Conservation (phyloP, 2,329 filamentous ascomycete genomes). For the Cladosporium sp. region DNA sequence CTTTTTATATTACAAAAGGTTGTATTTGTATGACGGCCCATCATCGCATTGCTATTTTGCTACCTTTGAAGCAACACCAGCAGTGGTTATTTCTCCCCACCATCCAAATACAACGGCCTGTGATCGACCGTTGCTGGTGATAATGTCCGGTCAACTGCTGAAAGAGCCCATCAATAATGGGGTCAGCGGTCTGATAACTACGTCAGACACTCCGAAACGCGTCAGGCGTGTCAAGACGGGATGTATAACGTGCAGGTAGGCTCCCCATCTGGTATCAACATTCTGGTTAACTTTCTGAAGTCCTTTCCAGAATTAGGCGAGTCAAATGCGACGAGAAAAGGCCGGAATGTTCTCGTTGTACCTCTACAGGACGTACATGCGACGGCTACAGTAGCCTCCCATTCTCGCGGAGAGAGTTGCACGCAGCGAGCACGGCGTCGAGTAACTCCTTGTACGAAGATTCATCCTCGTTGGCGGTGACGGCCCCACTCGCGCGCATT, state of each 20-base stretch:
- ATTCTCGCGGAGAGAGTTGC: conserved; percentile 13
- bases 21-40: too few species aligned
- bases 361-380: conserved; percentile 48
- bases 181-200: too few species aligned
- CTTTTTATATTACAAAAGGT: too few species aligned
- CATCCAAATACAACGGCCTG: too few species aligned
- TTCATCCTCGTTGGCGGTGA: not conserved
- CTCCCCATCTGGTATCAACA: not conserved
- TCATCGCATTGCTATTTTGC: too few species aligned
- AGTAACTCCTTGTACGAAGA: not conserved
- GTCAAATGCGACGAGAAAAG: conserved; percentile 45
- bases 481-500: not conserved
- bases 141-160: too few species aligned
- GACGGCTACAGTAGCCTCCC: conserved; percentile 43
- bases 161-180: too few species aligned
- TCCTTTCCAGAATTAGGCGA: conserved; percentile 48
- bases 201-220: not conserved
- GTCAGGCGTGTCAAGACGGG: conserved; percentile 11
- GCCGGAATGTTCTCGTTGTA: conserved; percentile 46
- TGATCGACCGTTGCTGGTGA: too few species aligned
- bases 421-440: conserved; percentile 1
- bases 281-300: not conserved
- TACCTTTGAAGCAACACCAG: too few species aligned
- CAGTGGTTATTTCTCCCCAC: too few species aligned
- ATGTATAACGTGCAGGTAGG: conserved; percentile 13